phyloP scores from a whole-genome alignment of 2,329 filamentous ascomycete species.

The Pseudocercospora cruenta region DNA sequence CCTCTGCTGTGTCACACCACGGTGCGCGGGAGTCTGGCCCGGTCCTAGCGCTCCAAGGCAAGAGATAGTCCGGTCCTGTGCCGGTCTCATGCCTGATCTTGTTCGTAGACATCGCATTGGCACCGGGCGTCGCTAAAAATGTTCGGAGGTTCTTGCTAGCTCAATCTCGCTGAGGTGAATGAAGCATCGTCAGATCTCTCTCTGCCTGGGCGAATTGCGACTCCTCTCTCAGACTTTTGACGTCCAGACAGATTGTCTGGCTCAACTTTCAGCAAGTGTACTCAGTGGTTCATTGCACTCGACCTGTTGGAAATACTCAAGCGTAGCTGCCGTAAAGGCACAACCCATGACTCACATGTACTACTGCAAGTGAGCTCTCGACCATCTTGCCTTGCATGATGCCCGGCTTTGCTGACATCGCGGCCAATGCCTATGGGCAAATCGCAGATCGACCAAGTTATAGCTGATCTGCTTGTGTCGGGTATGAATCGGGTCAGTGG shows the following conservation, averaged over 20 bases:
- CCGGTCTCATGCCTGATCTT: background rate
- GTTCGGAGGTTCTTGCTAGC: background rate
- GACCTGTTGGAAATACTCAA: background rate
- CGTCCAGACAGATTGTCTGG: background rate
- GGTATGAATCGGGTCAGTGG: background rate
- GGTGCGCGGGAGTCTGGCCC: background rate
- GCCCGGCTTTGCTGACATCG: background rate
- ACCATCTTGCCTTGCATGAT: background rate
- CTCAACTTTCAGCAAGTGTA: background rate
- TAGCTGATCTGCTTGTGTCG: background rate
- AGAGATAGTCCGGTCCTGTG: background rate
- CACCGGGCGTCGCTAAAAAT: background rate
- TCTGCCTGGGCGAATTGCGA: background rate
- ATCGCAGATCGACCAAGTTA: background rate
- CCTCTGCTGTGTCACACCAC: background rate
- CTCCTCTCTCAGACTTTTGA: background rate
- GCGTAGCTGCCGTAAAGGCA: background rate
- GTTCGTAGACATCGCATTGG: background rate
- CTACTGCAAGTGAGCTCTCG: background rate
- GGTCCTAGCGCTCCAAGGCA: background rate
- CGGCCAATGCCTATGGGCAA: background rate
- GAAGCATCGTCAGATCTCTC: background rate
- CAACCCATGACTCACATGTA: background rate
- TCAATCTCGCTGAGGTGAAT: background rate
- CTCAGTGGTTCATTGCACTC: background rate